Evolutionary conservation across 73 alveolate species (phyloP).

Genomic region (Tetrahymena elliotti): DNA sequence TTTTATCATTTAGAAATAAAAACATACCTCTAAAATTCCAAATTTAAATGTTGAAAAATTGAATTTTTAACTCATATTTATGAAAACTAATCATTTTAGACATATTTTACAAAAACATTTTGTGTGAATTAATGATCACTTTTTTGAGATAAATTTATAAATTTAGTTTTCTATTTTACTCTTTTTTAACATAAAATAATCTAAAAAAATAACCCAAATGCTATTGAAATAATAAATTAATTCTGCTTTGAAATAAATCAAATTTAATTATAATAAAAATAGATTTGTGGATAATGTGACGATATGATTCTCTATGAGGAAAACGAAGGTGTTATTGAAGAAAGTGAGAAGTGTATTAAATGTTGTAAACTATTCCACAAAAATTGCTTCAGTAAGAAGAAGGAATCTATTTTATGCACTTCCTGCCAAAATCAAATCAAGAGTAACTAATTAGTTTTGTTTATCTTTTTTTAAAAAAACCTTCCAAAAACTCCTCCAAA

Average conservation of each 20-base stretch:
- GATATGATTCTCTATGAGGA: not conserved
- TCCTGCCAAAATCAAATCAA: not conserved
- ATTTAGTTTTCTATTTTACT: not conserved
- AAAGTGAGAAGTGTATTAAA: not conserved
- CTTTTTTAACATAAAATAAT: not conserved
- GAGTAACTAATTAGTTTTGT: not conserved
- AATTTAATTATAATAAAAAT: not conserved
- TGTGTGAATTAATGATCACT: too few relatives aligned
- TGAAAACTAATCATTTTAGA: not conserved
- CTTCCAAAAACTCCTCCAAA: not conserved
- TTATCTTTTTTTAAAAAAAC: not conserved
- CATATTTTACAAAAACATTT: not conserved
- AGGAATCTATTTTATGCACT: not conserved
- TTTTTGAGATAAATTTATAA: not conserved
- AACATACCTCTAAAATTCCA: too few relatives aligned
- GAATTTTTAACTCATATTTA: not conserved
- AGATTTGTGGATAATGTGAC: not conserved
- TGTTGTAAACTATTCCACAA: not conserved
- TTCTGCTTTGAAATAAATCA: too few relatives aligned
- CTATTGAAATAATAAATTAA: too few relatives aligned
- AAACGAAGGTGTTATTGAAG: not conserved
- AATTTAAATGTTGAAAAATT: too few relatives aligned
- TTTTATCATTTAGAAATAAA: too few relatives aligned
- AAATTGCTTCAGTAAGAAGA: not conserved
- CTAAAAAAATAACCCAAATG: not conserved